A percentile compares a stretch with the other conserved stretches of the same genome.
These are phyloP conservation scores for Sarocladium strictum DNA, from an alignment of 2,329 filamentous ascomycete genomes.

Conservation along the genomic window DNA sequence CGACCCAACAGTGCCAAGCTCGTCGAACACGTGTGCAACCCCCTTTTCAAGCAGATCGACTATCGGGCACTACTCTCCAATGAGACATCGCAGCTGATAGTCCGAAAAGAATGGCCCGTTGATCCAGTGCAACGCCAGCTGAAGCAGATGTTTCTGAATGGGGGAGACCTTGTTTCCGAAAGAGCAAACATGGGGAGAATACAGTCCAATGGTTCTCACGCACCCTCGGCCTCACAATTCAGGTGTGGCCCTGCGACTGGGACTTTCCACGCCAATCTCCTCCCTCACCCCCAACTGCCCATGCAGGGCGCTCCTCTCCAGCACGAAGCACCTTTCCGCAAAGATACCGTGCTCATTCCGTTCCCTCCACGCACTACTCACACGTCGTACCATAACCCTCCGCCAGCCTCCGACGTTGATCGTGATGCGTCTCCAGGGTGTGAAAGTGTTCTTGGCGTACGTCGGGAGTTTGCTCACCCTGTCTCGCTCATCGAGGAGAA, in stretches of 20 bases:
- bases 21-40: neutral
- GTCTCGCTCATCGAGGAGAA: neutral
- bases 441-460: neutral
- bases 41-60: neutral
- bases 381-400: slow-evolving; percentile 36
- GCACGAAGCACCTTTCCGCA: slow-evolving; percentile 41
- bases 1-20: too few species aligned
- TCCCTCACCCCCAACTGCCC: slow-evolving; percentile 20
- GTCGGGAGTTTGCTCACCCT: neutral
- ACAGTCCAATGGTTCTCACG: neutral
- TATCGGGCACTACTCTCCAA: neutral
- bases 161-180: neutral
- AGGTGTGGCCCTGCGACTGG: slow-evolving; percentile 2
- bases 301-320: slow-evolving; percentile 22
- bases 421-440: slow-evolving; percentile 33
- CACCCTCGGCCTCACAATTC: neutral
- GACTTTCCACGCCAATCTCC: slow-evolving; percentile 16
- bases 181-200: too few species aligned
- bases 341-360: slow-evolving; percentile 35
- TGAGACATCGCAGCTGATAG: neutral
- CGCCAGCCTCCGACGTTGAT: slow-evolving; percentile 44
- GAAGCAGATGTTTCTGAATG: neutral
- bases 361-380: slow-evolving; percentile 33
- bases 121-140: neutral
- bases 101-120: neutral